phyloP scores from a whole-genome alignment of 495 filamentous ascomycete species.

The Articulospora tetracladia region DNA sequence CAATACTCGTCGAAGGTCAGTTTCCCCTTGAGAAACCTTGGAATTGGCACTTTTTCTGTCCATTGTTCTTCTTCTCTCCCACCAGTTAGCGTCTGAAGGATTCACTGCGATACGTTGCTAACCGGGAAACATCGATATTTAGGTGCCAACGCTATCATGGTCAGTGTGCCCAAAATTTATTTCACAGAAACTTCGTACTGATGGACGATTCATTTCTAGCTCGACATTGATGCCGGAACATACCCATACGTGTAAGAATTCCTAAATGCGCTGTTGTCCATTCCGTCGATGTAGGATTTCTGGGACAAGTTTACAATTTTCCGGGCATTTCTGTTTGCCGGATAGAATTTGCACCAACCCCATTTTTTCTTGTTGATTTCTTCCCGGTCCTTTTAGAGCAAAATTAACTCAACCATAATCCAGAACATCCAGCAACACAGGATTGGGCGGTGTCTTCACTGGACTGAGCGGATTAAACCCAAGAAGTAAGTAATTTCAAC shows the following conservation, averaged over 20 bases:
- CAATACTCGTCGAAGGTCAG: slow-evolving; percentile 73
- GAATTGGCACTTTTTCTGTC: too few species aligned
- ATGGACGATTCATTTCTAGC: not conserved
- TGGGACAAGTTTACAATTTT: too few species aligned
- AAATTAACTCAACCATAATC: not conserved
- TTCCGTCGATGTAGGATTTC: too few species aligned
- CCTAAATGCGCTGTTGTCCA: too few species aligned
- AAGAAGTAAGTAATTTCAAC: slow-evolving; percentile 3
- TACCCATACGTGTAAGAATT: slow-evolving; percentile 68
- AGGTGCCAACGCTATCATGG: slow-evolving; percentile 71
- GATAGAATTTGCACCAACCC: too few species aligned
- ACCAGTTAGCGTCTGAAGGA: not conserved
- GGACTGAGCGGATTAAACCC: slow-evolving; percentile 18
- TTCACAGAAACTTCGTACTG: not conserved
- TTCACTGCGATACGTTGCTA: not conserved
- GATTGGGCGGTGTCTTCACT: slow-evolving; percentile 67
- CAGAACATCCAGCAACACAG: slow-evolving; percentile 67
- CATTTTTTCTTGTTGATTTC: too few species aligned
- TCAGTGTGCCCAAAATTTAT: slow-evolving; percentile 53
- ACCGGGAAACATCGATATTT: not conserved
- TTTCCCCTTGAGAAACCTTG: too few species aligned
- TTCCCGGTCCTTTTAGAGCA: too few species aligned
- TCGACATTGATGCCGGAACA: slow-evolving; percentile 47
- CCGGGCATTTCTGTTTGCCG: too few species aligned
- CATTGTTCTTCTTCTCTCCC: not conserved